Evolutionary conservation across 805 yeast species (phyloP), one percentile per base, ranked within the genome.

Genomic region (Starmerella gropengiesseri): DNA sequence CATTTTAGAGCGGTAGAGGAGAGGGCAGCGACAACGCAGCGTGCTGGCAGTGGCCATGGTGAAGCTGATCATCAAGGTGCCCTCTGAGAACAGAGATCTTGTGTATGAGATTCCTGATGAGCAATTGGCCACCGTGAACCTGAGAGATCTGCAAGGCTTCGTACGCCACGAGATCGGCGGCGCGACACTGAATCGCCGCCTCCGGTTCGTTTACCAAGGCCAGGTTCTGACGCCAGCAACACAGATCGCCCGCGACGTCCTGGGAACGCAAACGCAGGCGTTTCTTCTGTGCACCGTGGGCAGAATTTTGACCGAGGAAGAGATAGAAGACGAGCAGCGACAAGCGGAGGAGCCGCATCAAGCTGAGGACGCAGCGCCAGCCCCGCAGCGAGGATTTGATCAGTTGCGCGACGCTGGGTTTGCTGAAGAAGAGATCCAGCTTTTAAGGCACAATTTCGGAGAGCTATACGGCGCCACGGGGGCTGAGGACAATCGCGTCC

Each of bases 371-470:
- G n/a, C 36, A 4, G 37, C 16, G 16, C 37, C 19, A 9, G n/a
- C 37, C 3, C 37, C 37, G 23, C 37, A 21, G 25, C 37, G 37
- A 11, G 37, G 37, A 4, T 34, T 34, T 14, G 37, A 34, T n/a
- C 37, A 34, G 37, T 21, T 34, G 20, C 37, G 37, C 20, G 37
- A 34, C 14, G 37, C 37, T 9, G 37, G 37, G 17, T 34, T 34
- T 12, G 37, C 37, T 7, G 37, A 34, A 14, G 37, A 34, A n/a
- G 37, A 34, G 16, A 34, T 34, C 28, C 37, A 34, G 29, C 28
- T 34, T 3, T 21, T 34, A n/a, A 12, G 37, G 14, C 27, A 29
- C 29, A 34, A 34, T 16, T 34, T 34, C 20, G 37, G 37, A 12
- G 37, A 34, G 28, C 29, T 34, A 4, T 34, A 34, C 17, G 37